phyloP scores from a whole-genome alignment of 73 alveolate species.

The Paramecium tetraurelia region DNA sequence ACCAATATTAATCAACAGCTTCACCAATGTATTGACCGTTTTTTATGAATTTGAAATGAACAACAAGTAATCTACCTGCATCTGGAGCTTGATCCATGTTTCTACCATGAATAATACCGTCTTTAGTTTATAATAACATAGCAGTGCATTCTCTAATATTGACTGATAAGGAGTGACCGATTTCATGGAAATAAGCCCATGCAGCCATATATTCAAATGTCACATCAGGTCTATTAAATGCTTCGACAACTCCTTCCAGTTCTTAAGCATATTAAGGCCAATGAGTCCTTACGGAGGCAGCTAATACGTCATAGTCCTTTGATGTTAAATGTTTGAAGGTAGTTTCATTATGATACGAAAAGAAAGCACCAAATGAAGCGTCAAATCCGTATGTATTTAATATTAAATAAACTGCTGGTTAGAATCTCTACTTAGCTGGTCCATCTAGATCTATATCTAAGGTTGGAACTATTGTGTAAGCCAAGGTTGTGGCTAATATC shows the following conservation, averaged over 20 bases:
- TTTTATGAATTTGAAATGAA: not conserved
- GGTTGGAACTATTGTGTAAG: not conserved
- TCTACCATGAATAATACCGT: conserved; percentile 30
- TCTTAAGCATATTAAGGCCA: conserved; percentile 32
- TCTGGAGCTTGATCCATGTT: conserved; percentile 43
- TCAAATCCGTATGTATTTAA: conserved; percentile 30
- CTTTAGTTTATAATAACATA: not conserved
- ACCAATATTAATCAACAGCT: conserved; percentile 45
- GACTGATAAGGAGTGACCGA: not conserved
- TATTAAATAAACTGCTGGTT: not conserved
- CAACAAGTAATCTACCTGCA: not conserved
- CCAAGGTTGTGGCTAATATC: not conserved
- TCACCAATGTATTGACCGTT: conserved; percentile 32
- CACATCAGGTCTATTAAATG: not conserved
- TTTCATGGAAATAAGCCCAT: conserved; percentile 52
- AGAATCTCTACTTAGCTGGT: not conserved
- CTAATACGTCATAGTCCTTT: not conserved
- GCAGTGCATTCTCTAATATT: conserved; percentile 28
- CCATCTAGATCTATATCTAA: not conserved
- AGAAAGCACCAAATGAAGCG: conserved; percentile 30
- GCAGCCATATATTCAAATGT: conserved; percentile 39
- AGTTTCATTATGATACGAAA: not conserved
- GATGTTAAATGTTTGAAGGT: not conserved
- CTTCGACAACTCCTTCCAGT: conserved; percentile 17
- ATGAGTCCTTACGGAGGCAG: not conserved